A percentile compares a stretch with the other conserved stretches of the same genome.
Conservation (phyloP, 1,139 yeast species). For the Taiozyma sp. region DNA sequence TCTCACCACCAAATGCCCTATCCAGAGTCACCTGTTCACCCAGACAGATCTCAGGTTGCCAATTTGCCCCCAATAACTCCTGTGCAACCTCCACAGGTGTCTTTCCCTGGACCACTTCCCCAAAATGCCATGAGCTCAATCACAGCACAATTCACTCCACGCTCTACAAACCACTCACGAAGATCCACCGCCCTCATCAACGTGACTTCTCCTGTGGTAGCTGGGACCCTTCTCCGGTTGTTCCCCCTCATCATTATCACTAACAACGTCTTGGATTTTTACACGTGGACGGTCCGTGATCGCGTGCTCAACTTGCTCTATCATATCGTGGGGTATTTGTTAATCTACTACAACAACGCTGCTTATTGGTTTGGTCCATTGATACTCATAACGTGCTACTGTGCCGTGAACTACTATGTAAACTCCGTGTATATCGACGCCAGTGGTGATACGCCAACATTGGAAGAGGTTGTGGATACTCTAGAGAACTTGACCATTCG, state of each 20-base stretch:
- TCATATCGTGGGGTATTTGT: constrained; percentile 7
- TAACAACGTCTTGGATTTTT: constrained; percentile 22
- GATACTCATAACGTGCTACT: constrained; percentile 2
- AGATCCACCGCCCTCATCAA: constrained; percentile 21
- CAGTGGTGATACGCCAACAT: constrained; percentile 35
- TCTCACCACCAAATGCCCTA: background rate
- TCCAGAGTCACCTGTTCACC: background rate
- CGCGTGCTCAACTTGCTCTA: constrained; percentile 13
- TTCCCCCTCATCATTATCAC: constrained; percentile 40
- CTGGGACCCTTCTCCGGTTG: constrained; percentile 40
- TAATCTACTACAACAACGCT: constrained; percentile 7
- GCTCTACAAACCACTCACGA: background rate
- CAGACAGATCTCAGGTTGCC: background rate
- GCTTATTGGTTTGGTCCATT: constrained; percentile 5
- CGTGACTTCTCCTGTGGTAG: constrained; percentile 38
- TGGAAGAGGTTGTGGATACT: constrained; percentile 50
- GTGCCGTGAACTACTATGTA: constrained; percentile 15
- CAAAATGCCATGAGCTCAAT: background rate
- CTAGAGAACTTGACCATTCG: constrained; percentile 45
- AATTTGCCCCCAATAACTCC: too few relatives aligned
- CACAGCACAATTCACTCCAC: constrained; percentile 2
- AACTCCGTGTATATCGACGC: constrained; percentile 17
- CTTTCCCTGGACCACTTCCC: background rate
- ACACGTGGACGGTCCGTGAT: constrained; percentile 17
- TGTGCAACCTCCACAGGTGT: background rate